These are phyloP conservation scores for Zalaria sp. DNA, from an alignment of 2,329 filamentous ascomycete genomes.

Conservation along the genomic window DNA sequence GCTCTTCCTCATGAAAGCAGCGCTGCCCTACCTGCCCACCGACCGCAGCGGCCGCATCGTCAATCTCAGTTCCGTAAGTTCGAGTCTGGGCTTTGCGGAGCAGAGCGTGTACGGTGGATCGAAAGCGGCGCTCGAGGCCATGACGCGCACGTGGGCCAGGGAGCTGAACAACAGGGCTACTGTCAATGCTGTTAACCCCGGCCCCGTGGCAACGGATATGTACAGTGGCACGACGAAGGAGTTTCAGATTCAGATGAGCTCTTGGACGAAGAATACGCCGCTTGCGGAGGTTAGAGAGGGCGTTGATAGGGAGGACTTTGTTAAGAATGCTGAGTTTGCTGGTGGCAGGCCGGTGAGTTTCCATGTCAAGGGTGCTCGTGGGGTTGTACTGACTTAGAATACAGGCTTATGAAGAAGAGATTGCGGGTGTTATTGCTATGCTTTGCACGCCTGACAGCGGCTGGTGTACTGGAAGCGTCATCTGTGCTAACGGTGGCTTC, in stretches of 20 bases:
- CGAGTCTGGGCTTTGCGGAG: slow-evolving; percentile 41
- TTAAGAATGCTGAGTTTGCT: slow-evolving; percentile 23
- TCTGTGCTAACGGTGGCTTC: slow-evolving; percentile 72
- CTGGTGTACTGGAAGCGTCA: slow-evolving; percentile 65
- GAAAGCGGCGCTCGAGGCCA: slow-evolving; percentile 52
- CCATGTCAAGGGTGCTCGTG: slow-evolving; percentile 19
- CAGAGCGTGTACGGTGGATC: slow-evolving; percentile 52
- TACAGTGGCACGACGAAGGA: slow-evolving; percentile 40
- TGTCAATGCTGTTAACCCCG: slow-evolving; percentile 53
- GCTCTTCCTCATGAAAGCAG: slow-evolving; percentile 61
- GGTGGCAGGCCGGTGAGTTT: slow-evolving; percentile 38
- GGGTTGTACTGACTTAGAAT: slow-evolving; percentile 12
- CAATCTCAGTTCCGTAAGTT: slow-evolving; percentile 45
- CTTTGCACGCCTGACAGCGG: slow-evolving; percentile 55
- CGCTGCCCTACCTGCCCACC: slow-evolving; percentile 50
- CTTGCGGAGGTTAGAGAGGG: slow-evolving; percentile 46
- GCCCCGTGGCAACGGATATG: slow-evolving; percentile 55
- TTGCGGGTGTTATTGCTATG: slow-evolving; percentile 67
- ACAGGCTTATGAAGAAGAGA: slow-evolving; percentile 50
- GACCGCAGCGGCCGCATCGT: slow-evolving; percentile 54
- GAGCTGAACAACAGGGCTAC: slow-evolving; percentile 48
- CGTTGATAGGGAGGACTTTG: slow-evolving; percentile 45
- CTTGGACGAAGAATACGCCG: slow-evolving; percentile 50
- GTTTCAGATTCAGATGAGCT: slow-evolving; percentile 46
- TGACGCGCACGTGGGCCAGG: slow-evolving; percentile 55